Evolutionary conservation across 352 stramenopile species (phyloP), one percentile per base, ranked within the genome.

Genomic region (Hyaloperonospora brassicae): DNA sequence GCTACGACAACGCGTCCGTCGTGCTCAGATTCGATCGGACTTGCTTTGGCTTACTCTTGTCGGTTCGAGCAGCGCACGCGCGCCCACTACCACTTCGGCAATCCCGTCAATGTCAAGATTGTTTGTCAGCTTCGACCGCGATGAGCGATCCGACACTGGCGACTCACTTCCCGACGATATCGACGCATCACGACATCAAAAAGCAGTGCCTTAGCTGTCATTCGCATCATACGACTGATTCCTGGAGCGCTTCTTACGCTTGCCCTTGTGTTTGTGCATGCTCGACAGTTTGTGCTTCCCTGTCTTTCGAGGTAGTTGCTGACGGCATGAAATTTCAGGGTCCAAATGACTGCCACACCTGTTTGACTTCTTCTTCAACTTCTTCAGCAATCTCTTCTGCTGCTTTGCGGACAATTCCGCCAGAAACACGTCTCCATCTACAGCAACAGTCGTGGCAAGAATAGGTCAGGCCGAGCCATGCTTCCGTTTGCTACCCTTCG

Each of bases 371-470:
- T 72, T 70, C 53, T 77, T 68, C 9, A 83, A 55, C 36, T 85
- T 87, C 54, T 85, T 87, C 13, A 86, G 42, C 22, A 83, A 52
- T 27, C 49, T 46, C 22, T 74, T 86, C 57, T 87, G 86, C 52
- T 88, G 74, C 49, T 86, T 87, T 2, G 60, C 62, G 7, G 79
- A 87, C n/a, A 88, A 59, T 7, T 58, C 70, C 12, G 74, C 68
- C 4, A 89, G 48, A 21, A 76, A 84, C 34, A 55, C 66, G 21
- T 74, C 60, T 59, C 76, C 71, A 30, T 64, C 57, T 64, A 35
- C 6, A 50, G 27, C n/a, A 14, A 36, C 23, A 41, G 40, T 23
- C 27, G n/a, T 30, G 39, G n/a, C 45, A 50, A 31, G 5, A 10
- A 21, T 62, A 38, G 68, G 27, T 11, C 24, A 6, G 54, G 4